Evolutionary conservation across 805 yeast species (phyloP), one percentile per base, ranked within the genome.

Genomic region (Candida ovalis): DNA sequence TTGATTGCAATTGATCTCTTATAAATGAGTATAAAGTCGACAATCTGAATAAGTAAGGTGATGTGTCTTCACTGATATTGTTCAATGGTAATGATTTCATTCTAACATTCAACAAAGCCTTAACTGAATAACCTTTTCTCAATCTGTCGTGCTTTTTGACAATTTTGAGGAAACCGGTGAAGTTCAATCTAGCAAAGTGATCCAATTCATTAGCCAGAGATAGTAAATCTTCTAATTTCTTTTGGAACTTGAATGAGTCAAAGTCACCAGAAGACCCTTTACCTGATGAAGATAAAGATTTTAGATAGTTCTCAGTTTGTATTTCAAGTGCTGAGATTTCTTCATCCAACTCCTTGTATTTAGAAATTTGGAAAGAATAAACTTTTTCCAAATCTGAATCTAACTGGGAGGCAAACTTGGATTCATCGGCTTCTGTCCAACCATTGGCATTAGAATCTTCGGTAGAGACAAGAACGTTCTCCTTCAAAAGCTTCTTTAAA

Each of bases 61-160:
- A 85, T 68, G 92, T 89, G 70, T 92, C 97, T 71, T 92, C 99
- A 18, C 90, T 80, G 19, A 65, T 65, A 40, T 65, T 66, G 67
- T 92, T 94, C 76, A 91, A 86, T 2, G 98, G 98, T 59, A 92
- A 74, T 43, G 83, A 84, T 62, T 84, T 85, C 68, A 94, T 75
- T 59, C 99, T 78, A 25, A 92, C 97, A 55, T 88, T 88, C 58
- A 94, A 73, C 58, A 94, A 71, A 0, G 98, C 96, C 64, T 82
- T 85, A 22, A 92, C 97, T n/a, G 94, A 85, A 67, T 86, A 94
- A 54, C 81, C 76, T 28, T 90, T 78, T 68, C 91, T 97, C 54
- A 92, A 67, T 45, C 97, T 81, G 70, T 94, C 98, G 63, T 94
- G 99, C 70, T 92, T 92, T 72, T 92, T 91, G 55, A 91, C 97